These are phyloP conservation scores for Colletotrichum eremochloae DNA, from an alignment of 2,329 filamentous ascomycete species.

Conservation along the genomic window DNA sequence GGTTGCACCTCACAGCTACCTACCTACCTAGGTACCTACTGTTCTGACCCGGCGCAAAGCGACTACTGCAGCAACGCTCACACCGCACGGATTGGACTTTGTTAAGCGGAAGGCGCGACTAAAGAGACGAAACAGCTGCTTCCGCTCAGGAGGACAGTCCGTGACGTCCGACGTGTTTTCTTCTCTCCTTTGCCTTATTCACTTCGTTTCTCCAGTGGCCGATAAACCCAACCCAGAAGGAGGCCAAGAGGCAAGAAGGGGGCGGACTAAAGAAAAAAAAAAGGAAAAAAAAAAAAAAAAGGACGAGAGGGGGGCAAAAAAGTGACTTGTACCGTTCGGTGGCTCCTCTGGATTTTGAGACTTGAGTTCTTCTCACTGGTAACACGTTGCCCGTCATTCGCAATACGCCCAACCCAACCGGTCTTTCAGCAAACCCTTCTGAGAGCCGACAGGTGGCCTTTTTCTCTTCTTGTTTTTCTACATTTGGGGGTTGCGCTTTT, in stretches of 20 bases:
- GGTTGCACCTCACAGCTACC: not conserved
- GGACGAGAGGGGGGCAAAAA: not conserved
- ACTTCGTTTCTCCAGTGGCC: not conserved
- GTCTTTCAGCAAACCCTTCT: not conserved
- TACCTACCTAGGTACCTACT: too few species aligned
- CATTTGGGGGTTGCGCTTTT: not conserved
- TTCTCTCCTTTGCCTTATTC: not conserved
- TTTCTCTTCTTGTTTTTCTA: not conserved
- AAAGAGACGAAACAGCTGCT: not conserved
- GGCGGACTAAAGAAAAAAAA: not conserved
- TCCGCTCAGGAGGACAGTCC: too few species aligned
- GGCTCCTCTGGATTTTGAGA: not conserved
- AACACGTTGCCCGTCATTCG: constrained; percentile 32
- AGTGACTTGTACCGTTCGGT: not conserved
- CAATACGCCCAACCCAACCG: not conserved
- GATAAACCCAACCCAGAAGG: not conserved
- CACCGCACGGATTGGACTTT: constrained; percentile 20
- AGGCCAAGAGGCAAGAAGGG: too few species aligned
- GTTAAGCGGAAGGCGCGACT: constrained; percentile 15
- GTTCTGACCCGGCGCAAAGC: not conserved
- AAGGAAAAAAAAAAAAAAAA: not conserved
- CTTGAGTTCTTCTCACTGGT: constrained; percentile 18
- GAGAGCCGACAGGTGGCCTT: constrained; percentile 26
- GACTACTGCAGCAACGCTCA: constrained; percentile 19
- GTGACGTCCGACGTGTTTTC: not conserved